These are phyloP conservation scores for Lentinus brumalis DNA, from an alignment of 768 basidiomycete species.

Conservation along the genomic window DNA sequence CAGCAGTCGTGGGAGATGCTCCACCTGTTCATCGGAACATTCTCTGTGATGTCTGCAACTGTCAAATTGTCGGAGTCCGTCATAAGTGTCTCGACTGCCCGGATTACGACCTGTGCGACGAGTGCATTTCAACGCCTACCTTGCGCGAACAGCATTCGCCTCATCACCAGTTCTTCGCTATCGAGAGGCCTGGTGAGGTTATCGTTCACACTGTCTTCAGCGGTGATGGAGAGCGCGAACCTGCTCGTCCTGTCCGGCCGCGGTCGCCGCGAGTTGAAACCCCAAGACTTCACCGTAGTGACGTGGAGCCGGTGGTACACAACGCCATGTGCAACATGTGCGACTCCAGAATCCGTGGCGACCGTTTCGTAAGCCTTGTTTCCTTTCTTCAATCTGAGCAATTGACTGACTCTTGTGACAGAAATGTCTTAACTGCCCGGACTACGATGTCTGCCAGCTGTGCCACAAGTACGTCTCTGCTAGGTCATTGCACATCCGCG, in stretches of 20 bases:
- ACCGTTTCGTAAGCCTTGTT: constrained; percentile 63
- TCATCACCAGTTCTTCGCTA: constrained; percentile 72
- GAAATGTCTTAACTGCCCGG: constrained; percentile 85
- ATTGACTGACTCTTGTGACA: constrained; percentile 27
- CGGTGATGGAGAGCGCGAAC: constrained; percentile 39
- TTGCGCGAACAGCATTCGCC: constrained; percentile 35
- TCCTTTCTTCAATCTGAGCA: neutral
- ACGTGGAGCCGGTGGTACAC: constrained; percentile 46
- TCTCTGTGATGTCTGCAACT: constrained; percentile 66
- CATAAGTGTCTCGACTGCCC: constrained; percentile 83
- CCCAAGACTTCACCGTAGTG: neutral
- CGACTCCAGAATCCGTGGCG: constrained; percentile 66
- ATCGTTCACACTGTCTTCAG: constrained; percentile 62
- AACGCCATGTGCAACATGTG: constrained; percentile 77
- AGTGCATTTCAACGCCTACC: constrained; percentile 16
- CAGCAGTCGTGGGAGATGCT: neutral
- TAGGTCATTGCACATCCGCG: neutral
- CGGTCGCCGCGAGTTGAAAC: neutral
- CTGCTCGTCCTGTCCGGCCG: neutral
- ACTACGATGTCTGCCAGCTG: constrained; percentile 73
- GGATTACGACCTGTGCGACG: constrained; percentile 32
- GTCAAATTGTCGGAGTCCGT: constrained; percentile 61
- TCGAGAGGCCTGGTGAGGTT: constrained; percentile 64
- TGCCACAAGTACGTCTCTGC: constrained; percentile 59
- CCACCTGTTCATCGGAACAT: constrained; percentile 49